These are phyloP conservation scores for Nannochloris sp. DNA, from an alignment of 139 green algal species.

Conservation along the genomic window DNA sequence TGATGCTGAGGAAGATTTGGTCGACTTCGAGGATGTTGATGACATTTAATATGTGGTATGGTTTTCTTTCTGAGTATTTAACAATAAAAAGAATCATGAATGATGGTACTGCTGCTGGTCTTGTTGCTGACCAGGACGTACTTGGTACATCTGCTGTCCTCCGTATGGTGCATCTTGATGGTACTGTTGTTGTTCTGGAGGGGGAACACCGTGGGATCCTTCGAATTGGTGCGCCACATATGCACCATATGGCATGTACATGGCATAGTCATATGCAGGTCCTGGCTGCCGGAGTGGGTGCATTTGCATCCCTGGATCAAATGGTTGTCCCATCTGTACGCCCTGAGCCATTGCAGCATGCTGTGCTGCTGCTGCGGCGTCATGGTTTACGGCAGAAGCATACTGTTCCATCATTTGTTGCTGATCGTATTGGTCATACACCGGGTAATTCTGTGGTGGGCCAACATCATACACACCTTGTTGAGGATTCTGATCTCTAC, in stretches of 20 bases:
- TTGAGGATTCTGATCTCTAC: no score
- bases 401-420: slow-evolving; percentile 14
- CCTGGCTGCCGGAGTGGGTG: not conserved
- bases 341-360: slow-evolving; percentile 2
- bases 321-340: not conserved
- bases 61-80: not conserved
- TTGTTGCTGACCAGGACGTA: not conserved
- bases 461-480: no score
- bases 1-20: slow-evolving; percentile 62
- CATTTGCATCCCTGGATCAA: slow-evolving; percentile 4
- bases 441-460: no score
- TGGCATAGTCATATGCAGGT: not conserved
- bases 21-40: slow-evolving; percentile 74
- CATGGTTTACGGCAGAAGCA: slow-evolving; percentile 12
- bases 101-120: not conserved
- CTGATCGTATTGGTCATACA: slow-evolving; percentile 7
- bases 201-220: not conserved
- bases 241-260: slow-evolving; percentile 12
- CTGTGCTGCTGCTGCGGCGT: slow-evolving; percentile 5
- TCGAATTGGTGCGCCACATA: slow-evolving; percentile 1
- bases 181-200: slow-evolving; percentile 1
- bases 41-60: slow-evolving; percentile 27
- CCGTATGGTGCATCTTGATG: not conserved
- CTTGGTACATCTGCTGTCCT: not conserved
- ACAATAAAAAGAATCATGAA: not conserved